phyloP scores from a whole-genome alignment of 2,329 filamentous ascomycete species.

The Aaosphaeria pasadenensis region DNA sequence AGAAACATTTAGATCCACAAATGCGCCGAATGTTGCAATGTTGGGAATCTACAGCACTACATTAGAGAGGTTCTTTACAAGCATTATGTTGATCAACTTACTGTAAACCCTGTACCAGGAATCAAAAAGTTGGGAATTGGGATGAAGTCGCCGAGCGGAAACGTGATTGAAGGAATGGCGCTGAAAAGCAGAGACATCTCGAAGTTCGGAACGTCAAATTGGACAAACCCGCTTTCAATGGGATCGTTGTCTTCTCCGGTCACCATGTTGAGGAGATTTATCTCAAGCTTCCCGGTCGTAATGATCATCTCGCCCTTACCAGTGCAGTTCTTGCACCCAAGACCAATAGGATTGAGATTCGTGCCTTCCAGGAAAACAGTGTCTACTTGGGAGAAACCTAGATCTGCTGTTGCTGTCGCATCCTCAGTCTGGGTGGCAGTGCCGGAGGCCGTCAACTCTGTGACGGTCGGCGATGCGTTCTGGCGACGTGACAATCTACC shows the following conservation, averaged over 20 bases:
- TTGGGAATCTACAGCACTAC: too few relatives aligned
- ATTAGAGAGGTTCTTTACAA: too few relatives aligned
- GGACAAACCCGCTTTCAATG: not conserved
- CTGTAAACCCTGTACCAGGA: too few relatives aligned
- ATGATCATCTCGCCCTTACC: slow-evolving; percentile 1
- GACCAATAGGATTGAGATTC: not conserved
- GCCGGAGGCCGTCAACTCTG: not conserved
- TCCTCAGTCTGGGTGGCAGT: not conserved
- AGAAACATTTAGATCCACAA: too few relatives aligned
- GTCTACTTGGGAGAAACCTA: slow-evolving; percentile 2
- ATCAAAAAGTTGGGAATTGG: too few relatives aligned
- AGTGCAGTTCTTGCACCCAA: slow-evolving; percentile 3
- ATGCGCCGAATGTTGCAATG: too few relatives aligned
- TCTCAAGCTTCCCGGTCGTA: not conserved
- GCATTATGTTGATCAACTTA: too few relatives aligned
- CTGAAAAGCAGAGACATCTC: too few relatives aligned
- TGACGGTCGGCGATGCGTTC: not conserved
- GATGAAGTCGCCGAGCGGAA: too few relatives aligned
- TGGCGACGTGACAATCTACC: not conserved
- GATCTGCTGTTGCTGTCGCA: not conserved
- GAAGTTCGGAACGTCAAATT: too few relatives aligned
- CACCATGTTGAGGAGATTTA: not conserved
- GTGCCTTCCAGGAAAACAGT: slow-evolving; percentile 1
- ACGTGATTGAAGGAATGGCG: too few relatives aligned
- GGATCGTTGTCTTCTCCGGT: not conserved